Evolutionary conservation across 768 basidiomycete species (phyloP).

Genomic region (Lentinula detonsa): DNA sequence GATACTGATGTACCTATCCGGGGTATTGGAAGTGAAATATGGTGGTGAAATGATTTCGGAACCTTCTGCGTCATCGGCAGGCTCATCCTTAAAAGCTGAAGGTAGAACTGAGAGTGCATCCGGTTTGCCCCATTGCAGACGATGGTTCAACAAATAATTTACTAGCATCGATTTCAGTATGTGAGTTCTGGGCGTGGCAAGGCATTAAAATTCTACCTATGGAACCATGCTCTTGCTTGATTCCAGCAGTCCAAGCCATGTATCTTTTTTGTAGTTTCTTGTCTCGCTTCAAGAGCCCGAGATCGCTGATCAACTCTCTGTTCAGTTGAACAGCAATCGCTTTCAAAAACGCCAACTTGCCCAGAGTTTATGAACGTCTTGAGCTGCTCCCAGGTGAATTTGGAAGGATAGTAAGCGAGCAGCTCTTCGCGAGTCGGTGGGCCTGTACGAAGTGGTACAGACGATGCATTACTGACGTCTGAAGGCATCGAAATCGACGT

Average conservation of each 20-base stretch:
- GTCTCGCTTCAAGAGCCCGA: conserved; percentile 76
- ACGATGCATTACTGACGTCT: not conserved
- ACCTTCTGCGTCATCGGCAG: not conserved
- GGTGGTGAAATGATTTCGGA: conserved; percentile 28
- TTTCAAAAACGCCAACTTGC: not conserved
- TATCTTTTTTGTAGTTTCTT: conserved; percentile 65
- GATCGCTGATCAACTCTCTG: conserved; percentile 44
- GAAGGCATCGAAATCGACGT: not conserved
- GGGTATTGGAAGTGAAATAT: conserved; percentile 64
- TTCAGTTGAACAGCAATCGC: not conserved
- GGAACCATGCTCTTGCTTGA: conserved; percentile 58
- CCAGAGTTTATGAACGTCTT: conserved; percentile 78
- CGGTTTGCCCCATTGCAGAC: conserved; percentile 71
- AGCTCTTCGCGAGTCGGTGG: conserved; percentile 68
- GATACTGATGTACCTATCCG: conserved; percentile 55
- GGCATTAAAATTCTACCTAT: conserved; percentile 39
- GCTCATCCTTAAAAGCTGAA: conserved; percentile 37
- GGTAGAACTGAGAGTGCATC: conserved; percentile 58
- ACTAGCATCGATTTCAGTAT: conserved; percentile 29
- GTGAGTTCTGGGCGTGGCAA: not conserved
- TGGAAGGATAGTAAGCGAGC: conserved; percentile 60
- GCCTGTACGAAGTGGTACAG: conserved; percentile 44
- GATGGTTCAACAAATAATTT: conserved; percentile 63
- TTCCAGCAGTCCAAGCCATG: conserved; percentile 45
- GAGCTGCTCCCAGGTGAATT: conserved; percentile 71